These are phyloP conservation scores for Tylopilus plumbeoviolaceoides DNA, from an alignment of 768 basidiomycete species.

Conservation along the genomic window DNA sequence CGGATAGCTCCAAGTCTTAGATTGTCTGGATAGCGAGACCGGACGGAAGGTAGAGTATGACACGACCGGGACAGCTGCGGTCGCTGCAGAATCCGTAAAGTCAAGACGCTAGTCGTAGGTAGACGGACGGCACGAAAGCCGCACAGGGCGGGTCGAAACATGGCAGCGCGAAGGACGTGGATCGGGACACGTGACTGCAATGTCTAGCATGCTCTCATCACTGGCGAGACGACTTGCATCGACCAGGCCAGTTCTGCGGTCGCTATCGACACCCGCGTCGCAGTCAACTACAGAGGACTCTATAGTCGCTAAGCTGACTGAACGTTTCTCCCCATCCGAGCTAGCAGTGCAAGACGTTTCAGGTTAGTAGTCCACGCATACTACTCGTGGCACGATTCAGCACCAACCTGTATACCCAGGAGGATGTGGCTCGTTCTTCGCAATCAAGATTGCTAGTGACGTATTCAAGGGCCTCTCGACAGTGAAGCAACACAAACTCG, in stretches of 20 bases:
- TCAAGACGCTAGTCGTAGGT: constrained; percentile 1
- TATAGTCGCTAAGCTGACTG: constrained; percentile 70
- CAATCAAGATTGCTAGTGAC: constrained; percentile 82
- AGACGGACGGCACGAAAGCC: constrained; percentile 4
- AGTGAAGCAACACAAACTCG: constrained; percentile 91
- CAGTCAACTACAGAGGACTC: constrained; percentile 38
- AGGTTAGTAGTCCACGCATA: constrained; percentile 47
- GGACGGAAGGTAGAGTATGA: constrained; percentile 5
- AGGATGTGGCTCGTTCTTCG: constrained; percentile 97
- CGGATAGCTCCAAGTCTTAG: constrained; percentile 7
- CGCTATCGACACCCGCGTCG: constrained; percentile 22
- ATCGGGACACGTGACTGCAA: constrained; percentile 23
- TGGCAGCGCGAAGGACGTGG: constrained; percentile 20
- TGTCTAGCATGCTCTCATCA: constrained; percentile 16
- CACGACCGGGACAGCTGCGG: background rate
- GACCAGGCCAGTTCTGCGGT: constrained; percentile 28
- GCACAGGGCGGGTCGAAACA: constrained; percentile 15
- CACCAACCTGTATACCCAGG: constrained; percentile 43
- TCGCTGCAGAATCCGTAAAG: constrained; percentile 8
- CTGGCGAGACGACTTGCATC: constrained; percentile 34
- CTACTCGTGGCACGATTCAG: background rate
- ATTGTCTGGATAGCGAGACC: background rate
- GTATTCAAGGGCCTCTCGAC: constrained; percentile 81
- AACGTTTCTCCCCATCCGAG: constrained; percentile 73
- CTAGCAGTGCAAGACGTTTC: constrained; percentile 93